Base-by-base conservation (phyloP, 139 green algal species). In the Dunaliella primolecta region DNA sequence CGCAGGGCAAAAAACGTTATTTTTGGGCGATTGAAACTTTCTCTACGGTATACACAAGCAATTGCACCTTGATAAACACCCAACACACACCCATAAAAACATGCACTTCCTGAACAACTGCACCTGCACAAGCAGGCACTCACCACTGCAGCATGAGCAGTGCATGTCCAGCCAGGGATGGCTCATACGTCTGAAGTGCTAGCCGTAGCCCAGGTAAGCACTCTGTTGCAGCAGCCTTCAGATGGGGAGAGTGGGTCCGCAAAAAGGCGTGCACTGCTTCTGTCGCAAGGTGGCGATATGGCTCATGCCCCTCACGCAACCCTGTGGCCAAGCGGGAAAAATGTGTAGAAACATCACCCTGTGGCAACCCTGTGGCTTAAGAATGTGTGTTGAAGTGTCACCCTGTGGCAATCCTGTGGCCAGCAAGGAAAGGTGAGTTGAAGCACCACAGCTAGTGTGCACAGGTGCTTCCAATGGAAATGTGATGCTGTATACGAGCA, bases 281-380 rank as follows among this genome's bases (percentile, higher is more conserved):
- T 11, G 82, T 89, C 31, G 88, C 88, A 25, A 91, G 83, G 85
- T 87, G 86, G 57, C 88, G 88, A 79, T 86, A 86, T 15, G 88
- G 88, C 80, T 91, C 88, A 33, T 91, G 88, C 11, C 88, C 88
- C 80, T 91, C 88, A 2, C 88, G 56, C 46, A 89, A 33, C 23
- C 86, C 86, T 89, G 78, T 7, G 32, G 30, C n/a, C n/a, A n/a
- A n/a, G n/a, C n/a, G 25, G 0, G 0, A 1, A 78, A 11, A 11
- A 21, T 37, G 74, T n/a, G n/a, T 27, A 79, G 74, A 21, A 79
- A 27, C 7, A 21, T 27, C 31, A 35, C 31, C 74, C 74, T 79
- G 20, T 33, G 27, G n/a, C n/a, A n/a, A n/a, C n/a, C n/a, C n/a
- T 35, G 74, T 23, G 74, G 24, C 20, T n/a, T 33, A 35, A 7